Evolutionary conservation across 805 yeast species (phyloP).

Genomic region (Maudiozyma barnettii): DNA sequence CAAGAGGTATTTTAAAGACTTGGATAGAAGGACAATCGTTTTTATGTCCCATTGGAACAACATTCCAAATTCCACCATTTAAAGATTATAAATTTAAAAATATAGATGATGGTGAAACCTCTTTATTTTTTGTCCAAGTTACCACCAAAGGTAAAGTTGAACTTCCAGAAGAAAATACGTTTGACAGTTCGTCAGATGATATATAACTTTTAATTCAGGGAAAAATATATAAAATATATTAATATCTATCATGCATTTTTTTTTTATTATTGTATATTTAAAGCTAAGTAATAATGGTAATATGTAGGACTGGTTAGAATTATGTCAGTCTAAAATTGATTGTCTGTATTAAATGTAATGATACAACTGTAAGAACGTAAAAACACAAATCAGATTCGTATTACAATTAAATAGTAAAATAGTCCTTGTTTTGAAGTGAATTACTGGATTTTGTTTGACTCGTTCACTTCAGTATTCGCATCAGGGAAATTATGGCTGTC

Average conservation of each 20-base stretch:
- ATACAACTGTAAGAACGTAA: background rate
- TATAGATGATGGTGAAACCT: slow-evolving; percentile 45
- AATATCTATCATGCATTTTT: background rate
- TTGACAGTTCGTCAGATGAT: too few species aligned
- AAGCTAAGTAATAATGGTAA: background rate
- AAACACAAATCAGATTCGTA: too few species aligned
- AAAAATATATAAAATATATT: background rate
- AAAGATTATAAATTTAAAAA: slow-evolving; percentile 61
- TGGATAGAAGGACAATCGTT: slow-evolving; percentile 50
- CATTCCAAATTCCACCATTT: slow-evolving; percentile 71
- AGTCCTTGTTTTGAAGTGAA: background rate
- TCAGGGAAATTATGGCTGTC: background rate
- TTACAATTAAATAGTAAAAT: background rate
- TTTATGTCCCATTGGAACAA: slow-evolving; percentile 58
- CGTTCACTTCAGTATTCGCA: background rate
- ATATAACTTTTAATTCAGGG: too few species aligned
- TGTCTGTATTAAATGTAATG: background rate
- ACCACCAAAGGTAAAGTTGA: background rate
- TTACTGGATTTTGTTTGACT: background rate
- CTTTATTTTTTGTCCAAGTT: slow-evolving; percentile 67
- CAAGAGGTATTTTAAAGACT: slow-evolving; percentile 60
- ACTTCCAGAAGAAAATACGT: too few species aligned
- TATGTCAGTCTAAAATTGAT: background rate
- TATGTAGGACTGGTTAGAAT: background rate
- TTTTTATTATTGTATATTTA: background rate